Percentiles rank a stretch among this genome's conserved stretches.
Conservation (phyloP, 2,329 filamentous ascomycete species). For the Juglanconis juglandina region DNA sequence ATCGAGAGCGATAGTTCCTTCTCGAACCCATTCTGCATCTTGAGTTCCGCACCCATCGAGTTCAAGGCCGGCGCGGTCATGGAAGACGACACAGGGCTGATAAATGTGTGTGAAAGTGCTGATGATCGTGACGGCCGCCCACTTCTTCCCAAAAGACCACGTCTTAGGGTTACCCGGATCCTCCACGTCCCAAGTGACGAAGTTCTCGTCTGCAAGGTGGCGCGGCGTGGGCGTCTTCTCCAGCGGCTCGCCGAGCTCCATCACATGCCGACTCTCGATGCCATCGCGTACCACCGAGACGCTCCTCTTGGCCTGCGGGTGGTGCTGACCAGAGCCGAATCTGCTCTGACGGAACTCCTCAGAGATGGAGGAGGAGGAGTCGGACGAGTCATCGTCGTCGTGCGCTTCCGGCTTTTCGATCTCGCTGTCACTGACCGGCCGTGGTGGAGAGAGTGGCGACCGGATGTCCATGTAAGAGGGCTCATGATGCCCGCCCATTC, state of each 20-base stretch:
- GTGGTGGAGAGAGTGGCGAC: background rate
- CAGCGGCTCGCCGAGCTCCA: conserved; percentile 29
- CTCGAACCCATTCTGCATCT: conserved; percentile 36
- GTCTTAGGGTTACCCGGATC: conserved; percentile 24
- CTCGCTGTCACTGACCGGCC: background rate
- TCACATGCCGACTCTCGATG: conserved; percentile 34
- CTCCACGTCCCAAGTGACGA: conserved; percentile 21
- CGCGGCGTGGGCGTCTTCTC: conserved; percentile 11
- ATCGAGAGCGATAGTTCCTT: conserved; percentile 46
- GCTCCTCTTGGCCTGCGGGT: conserved; percentile 27
- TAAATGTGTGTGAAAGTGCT: conserved; percentile 45
- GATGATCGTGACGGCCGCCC: conserved; percentile 27
- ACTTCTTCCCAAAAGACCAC: conserved; percentile 21
- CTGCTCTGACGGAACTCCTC: background rate
- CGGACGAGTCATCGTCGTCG: background rate
- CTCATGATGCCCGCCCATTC: background rate
- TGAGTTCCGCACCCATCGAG: conserved; percentile 38
- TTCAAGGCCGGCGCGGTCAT: conserved; percentile 35
- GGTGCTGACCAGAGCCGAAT: background rate
- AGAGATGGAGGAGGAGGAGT: background rate
- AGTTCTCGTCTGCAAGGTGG: conserved; percentile 10
- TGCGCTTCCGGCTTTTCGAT: background rate
- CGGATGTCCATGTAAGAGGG: background rate
- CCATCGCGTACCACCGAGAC: conserved; percentile 39
- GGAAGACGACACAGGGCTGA: conserved; percentile 49